Evolutionary conservation across 2,329 filamentous ascomycete genomes (phyloP).

Genomic region (Ophiostoma quercus): DNA sequence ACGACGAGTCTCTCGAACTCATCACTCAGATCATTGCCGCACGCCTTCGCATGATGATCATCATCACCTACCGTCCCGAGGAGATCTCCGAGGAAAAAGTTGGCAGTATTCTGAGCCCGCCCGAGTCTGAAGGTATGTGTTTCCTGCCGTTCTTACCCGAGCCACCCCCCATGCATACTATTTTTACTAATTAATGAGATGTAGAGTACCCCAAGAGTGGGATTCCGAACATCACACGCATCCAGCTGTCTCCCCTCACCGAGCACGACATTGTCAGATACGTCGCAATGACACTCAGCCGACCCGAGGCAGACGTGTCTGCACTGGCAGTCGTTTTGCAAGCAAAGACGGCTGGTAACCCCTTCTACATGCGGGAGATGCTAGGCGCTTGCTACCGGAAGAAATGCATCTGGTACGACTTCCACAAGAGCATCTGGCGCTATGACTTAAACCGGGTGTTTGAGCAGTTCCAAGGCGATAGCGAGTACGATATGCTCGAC

Average conservation of each 20-base stretch:
- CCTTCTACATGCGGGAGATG: conserved; percentile 89
- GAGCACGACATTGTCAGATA: conserved; percentile 79
- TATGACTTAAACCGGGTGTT: conserved; percentile 84
- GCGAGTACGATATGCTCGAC: conserved; percentile 73
- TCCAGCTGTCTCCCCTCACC: conserved; percentile 66
- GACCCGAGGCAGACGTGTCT: conserved; percentile 64
- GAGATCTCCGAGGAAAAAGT: conserved; percentile 55
- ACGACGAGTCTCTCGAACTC: conserved; percentile 79
- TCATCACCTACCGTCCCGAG: conserved; percentile 69
- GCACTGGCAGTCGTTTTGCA: conserved; percentile 79
- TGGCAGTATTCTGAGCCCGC: conserved; percentile 49
- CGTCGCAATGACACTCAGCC: conserved; percentile 74
- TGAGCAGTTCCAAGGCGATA: conserved; percentile 72
- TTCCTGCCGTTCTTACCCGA: neutral
- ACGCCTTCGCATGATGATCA: conserved; percentile 73
- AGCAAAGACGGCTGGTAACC: conserved; percentile 81
- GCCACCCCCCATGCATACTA: neutral
- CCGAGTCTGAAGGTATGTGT: conserved; percentile 47
- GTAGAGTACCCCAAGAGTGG: conserved; percentile 34
- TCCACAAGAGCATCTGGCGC: conserved; percentile 73
- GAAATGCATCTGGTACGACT: conserved; percentile 86
- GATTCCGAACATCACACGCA: conserved; percentile 53
- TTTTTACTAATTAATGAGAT: neutral
- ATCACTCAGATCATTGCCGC: conserved; percentile 74
- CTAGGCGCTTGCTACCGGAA: conserved; percentile 80